Base-by-base conservation (phyloP, 306 rosid genomes). In the Acacia acuminata region DNA sequence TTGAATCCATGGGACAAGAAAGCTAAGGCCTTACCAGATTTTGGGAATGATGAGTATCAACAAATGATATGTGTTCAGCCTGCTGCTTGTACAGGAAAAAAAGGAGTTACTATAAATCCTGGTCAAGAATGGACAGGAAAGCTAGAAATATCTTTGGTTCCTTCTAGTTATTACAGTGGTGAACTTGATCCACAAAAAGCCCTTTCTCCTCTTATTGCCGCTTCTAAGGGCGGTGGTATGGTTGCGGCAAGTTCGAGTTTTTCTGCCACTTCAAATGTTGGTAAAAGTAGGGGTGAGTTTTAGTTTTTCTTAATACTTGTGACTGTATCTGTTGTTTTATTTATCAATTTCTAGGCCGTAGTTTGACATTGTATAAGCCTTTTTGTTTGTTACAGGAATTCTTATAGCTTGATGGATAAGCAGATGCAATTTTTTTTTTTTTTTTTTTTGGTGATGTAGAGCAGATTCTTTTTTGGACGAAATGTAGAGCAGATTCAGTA, bases 1-100 rank as follows among this genome's bases (percentile, higher is more conserved):
- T 94, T 95, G 97, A 94, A 94, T 73, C 97, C 97, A 0, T 94
- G 98, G 98, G 97, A 92, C 65, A 94, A 94, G 83, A 94, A 90
- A 79, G 86, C 90, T 12, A 94, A 90, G 81, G 77, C 87, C n/a
- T 82, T 94, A 65, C 20, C 92, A 67, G 98, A 94, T 81, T 77
- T 94, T 7, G 92, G 90, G 76, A 90, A 90, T 76, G 79, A 79
- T 40, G 98, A 94, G 44, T 92, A 94, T 84, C 88, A 85, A 80
- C 79, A 86, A 15, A 86, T 90, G 97, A 85, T 94, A 1, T 92
- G 94, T 89, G 91, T 94, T 58, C 89, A 91, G 74, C 77, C 98
- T 36, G 94, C 97, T 36, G 94, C 98, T 77, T 87, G 91, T 64
- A 86, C 88, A 76, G 97, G 90, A 75, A 94, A 92, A 75, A 89